Evolutionary conservation across 2,329 filamentous ascomycete genomes (phyloP).

Genomic region (Curvularia lunata): DNA sequence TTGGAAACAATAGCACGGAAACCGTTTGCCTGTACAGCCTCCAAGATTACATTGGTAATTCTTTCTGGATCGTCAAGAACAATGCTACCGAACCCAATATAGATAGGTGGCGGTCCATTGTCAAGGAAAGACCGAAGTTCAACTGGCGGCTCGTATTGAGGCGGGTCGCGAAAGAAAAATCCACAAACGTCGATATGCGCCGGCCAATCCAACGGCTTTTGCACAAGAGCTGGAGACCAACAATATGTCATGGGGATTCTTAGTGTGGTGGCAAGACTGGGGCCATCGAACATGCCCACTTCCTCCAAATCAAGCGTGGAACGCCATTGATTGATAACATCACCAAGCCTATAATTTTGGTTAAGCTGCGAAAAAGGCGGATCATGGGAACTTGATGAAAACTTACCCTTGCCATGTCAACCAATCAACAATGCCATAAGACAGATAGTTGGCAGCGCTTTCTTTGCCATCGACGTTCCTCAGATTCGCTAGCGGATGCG

Average conservation of each 20-base stretch:
- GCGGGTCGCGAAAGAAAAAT: conserved; percentile 54
- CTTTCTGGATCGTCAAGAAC: conserved; percentile 58
- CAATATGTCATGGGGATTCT: conserved; percentile 54
- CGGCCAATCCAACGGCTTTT: conserved; percentile 27
- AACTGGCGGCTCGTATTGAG: conserved; percentile 48
- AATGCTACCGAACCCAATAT: conserved; percentile 65
- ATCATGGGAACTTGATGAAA: no score
- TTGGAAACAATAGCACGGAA: conserved; percentile 60
- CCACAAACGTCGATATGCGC: conserved; percentile 47
- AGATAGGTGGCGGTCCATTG: conserved; percentile 61
- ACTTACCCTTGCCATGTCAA: conserved; percentile 56
- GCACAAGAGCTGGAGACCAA: conserved; percentile 51
- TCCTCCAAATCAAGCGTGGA: conserved; percentile 51
- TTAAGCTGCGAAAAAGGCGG: background rate
- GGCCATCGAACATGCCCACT: conserved; percentile 47
- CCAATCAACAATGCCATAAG: conserved; percentile 56
- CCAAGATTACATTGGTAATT: conserved; percentile 55
- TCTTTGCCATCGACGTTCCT: conserved; percentile 40
- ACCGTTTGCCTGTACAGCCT: conserved; percentile 49
- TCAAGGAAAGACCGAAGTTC: conserved; percentile 54
- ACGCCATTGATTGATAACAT: conserved; percentile 55
- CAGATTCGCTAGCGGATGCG: conserved; percentile 60
- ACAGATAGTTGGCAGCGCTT: conserved; percentile 51
- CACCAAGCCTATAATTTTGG: conserved; percentile 43
- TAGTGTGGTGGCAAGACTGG: conserved; percentile 46